Evolutionary conservation across 108 stramenopile species (phyloP).

Genomic region (Nitzschia sp.): DNA sequence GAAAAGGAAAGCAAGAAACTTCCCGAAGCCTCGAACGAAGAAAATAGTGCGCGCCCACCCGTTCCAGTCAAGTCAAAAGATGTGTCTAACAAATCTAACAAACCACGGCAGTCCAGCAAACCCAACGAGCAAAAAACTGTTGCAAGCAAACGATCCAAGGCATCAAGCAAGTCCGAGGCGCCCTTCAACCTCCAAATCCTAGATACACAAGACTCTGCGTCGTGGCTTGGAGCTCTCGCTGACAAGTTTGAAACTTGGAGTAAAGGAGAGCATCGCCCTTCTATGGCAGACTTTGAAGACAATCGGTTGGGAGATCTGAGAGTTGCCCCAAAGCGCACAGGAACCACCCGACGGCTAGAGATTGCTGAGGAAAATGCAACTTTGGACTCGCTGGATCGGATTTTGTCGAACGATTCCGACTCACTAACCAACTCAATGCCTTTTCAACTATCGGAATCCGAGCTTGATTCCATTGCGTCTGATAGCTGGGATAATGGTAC

Average conservation of each 20-base stretch:
- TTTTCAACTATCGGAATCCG: neutral
- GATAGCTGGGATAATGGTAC: neutral
- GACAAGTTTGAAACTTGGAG: conserved; percentile 7
- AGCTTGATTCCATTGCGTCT: neutral
- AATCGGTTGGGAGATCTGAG: neutral
- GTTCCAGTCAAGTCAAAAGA: too few species aligned
- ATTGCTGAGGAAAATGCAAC: conserved; percentile 3
- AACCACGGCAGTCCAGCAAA: too few species aligned
- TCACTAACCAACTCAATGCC: neutral
- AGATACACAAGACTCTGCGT: neutral
- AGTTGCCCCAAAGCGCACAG: neutral
- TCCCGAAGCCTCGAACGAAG: neutral
- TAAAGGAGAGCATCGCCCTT: neutral
- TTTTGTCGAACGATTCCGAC: neutral
- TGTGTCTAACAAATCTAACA: too few species aligned
- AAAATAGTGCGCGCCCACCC: too few species aligned
- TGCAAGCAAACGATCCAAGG: too few species aligned
- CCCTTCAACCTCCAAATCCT: too few species aligned
- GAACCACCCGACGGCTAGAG: conserved; percentile 13
- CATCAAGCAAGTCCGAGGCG: too few species aligned
- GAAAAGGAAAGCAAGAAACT: neutral
- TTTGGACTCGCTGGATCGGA: neutral
- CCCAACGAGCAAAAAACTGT: too few species aligned
- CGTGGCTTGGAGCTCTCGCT: neutral
- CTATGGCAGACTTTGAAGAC: conserved; percentile 12